Conservation (phyloP, 75 land plant species). For the Chamaecyparis obtusa region DNA sequence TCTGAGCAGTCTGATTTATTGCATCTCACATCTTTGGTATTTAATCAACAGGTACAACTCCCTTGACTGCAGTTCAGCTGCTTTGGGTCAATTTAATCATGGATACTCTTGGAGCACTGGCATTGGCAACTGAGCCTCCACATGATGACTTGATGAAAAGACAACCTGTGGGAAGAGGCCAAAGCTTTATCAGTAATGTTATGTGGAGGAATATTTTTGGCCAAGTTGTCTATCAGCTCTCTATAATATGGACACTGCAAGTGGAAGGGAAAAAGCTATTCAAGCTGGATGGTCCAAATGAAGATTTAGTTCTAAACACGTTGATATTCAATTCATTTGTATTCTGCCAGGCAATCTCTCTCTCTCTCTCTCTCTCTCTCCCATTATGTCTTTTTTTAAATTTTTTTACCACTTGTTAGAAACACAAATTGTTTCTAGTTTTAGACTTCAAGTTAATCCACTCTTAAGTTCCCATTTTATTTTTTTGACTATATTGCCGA, state of each 20-base stretch:
- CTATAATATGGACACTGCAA: constrained; percentile 75
- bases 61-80: constrained; percentile 95
- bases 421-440: neutral
- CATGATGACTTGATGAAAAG: constrained; percentile 88
- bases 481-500: neutral
- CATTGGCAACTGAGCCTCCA: constrained; percentile 96
- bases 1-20: neutral
- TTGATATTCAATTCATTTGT: constrained; percentile 94
- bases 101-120: constrained; percentile 97
- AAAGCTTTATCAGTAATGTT: constrained; percentile 79
- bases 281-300: constrained; percentile 47
- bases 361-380: neutral
- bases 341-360: constrained; percentile 80
- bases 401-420: neutral
- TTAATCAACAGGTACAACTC: constrained; percentile 64
- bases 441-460: neutral
- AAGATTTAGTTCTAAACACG: constrained; percentile 67
- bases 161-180: constrained; percentile 78
- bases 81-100: constrained; percentile 98
- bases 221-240: constrained; percentile 79
- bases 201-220: constrained; percentile 99
- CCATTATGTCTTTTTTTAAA: neutral
- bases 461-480: neutral
- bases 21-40: neutral
- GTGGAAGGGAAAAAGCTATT: constrained; percentile 58